Conservation (phyloP, 2,329 filamentous ascomycete species). For the Ophiognomonia clavigignenti-juglandacearum region DNA sequence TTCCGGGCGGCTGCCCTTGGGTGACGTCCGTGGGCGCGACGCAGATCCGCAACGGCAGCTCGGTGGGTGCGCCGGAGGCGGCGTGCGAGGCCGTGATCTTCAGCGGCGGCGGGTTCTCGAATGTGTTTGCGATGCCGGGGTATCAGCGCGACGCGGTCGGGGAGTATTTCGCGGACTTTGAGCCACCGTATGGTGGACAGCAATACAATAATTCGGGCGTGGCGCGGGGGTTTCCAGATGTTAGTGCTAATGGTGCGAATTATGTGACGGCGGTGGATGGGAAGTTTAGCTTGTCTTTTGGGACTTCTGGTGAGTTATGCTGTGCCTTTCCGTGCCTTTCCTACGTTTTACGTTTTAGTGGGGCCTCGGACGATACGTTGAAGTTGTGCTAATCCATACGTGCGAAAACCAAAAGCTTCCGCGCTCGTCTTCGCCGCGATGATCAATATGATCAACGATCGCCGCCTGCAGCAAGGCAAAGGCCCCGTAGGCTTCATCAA, state of each 20-base stretch:
- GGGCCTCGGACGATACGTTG: neutral
- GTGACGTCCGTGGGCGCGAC: slow-evolving; percentile 50
- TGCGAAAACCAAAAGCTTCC: slow-evolving; percentile 19
- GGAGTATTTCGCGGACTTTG: slow-evolving; percentile 35
- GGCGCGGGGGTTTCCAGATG: slow-evolving; percentile 44
- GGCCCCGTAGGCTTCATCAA: slow-evolving; percentile 33
- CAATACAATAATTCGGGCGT: slow-evolving; percentile 41
- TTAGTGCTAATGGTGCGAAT: slow-evolving; percentile 39
- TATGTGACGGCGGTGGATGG: slow-evolving; percentile 39
- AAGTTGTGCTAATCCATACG: no score
- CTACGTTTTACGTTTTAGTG: neutral
- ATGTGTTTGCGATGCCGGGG: slow-evolving; percentile 39
- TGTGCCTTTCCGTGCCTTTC: no score
- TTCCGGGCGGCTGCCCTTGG: slow-evolving; percentile 43
- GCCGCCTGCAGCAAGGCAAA: slow-evolving; percentile 28
- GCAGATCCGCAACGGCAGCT: slow-evolving; percentile 31
- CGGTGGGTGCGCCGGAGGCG: slow-evolving; percentile 34
- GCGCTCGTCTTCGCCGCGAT: slow-evolving; percentile 30
- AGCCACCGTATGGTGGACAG: slow-evolving; percentile 35
- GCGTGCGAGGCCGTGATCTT: slow-evolving; percentile 42
- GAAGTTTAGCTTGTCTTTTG: slow-evolving; percentile 36
- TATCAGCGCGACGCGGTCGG: slow-evolving; percentile 40
- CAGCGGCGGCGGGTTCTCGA: slow-evolving; percentile 44
- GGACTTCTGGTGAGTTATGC: slow-evolving; percentile 35
- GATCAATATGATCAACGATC: slow-evolving; percentile 32